phyloP scores from a whole-genome alignment of 176 grass and related monocot genomes.

The Eremochloa ophiuroides region DNA sequence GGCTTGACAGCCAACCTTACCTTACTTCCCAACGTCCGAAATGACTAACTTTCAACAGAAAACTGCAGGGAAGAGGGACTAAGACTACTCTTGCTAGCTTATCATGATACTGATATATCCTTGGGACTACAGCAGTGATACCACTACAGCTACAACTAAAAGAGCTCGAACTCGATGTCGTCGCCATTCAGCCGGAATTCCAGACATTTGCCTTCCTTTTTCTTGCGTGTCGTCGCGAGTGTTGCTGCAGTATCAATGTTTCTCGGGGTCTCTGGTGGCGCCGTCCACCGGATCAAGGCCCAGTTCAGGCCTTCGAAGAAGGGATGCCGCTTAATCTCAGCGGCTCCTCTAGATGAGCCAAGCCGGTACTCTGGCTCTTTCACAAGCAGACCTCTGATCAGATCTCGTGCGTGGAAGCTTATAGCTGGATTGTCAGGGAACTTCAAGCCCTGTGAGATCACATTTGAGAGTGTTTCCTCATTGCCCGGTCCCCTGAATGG shows the following conservation, averaged over 20 bases:
- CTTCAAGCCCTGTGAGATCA: slow-evolving; percentile 69
- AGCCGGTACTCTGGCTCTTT: slow-evolving; percentile 87
- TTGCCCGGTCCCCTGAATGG: slow-evolving; percentile 82
- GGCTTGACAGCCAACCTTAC: slow-evolving; percentile 33
- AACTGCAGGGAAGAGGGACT: slow-evolving; percentile 34
- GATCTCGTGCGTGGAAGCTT: slow-evolving; percentile 68
- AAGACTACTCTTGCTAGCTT: slow-evolving; percentile 31
- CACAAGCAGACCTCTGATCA: slow-evolving; percentile 80
- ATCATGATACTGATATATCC: slow-evolving; percentile 37
- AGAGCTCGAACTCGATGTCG: slow-evolving; percentile 86
- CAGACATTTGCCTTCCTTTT: slow-evolving; percentile 82
- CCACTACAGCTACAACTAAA: slow-evolving; percentile 45
- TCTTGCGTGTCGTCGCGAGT: slow-evolving; percentile 40
- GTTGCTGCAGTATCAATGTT: slow-evolving; percentile 34
- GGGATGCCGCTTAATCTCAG: slow-evolving; percentile 88
- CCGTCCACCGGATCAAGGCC: slow-evolving; percentile 85
- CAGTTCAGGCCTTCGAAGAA: slow-evolving; percentile 96
- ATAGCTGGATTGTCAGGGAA: slow-evolving; percentile 69
- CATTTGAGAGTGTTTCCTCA: slow-evolving; percentile 80
- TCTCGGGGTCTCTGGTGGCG: slow-evolving; percentile 65
- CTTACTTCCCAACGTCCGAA: slow-evolving; percentile 35
- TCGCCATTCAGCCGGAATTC: slow-evolving; percentile 77
- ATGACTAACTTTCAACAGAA: slow-evolving; percentile 36
- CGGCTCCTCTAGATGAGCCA: slow-evolving; percentile 65
- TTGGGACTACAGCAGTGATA: slow-evolving; percentile 26